Evolutionary conservation across 2,329 filamentous ascomycete genomes (phyloP), one percentile per base, ranked within the genome.

Genomic region (Plenodomus lindquistii): DNA sequence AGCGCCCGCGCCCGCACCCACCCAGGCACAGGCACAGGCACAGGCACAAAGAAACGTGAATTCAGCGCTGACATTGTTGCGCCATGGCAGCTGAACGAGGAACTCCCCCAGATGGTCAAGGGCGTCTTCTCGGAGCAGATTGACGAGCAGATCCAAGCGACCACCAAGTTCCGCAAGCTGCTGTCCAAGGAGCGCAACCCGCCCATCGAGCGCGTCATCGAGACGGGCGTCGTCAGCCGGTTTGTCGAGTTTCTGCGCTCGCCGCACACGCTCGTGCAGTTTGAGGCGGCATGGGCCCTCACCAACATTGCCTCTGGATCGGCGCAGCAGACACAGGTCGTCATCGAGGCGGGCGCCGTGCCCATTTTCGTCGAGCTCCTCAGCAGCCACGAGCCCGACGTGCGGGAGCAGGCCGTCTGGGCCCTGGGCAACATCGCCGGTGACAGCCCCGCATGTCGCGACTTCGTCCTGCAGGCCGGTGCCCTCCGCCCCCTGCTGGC

Each of bases 291-390:
- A 37, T 99, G 94, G 94, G 94, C 94, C 57, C 81, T 99, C 71
- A 99, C 94, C 80, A 99, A 99, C 81, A 99, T 99, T 75, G 94
- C 94, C 54, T 97, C 93, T 41, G 94, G 94, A 55, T 97, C 93
- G 50, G 94, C 94, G 52, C 88, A 91, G 64, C 94, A 99, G 79
- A 99, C 94, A 55, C 94, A 99, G 77, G 94, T 97, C 44, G 94
- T 99, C 61, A 99, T 99, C 67, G 93, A 97, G 77, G 93, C 94
- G 55, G 94, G 94, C 63, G 94, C 94, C 57, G 94, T 99, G 36
- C 94, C 94, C 48, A 99, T 99, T 74, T 99, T 99, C 66, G 93
- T 97, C 59, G 93, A 99, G 80, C 84, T 99, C 52, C 82, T 99
- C 59, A 90, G 82, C 71, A 97, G 93, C 80, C 94, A 91, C 52